A percentile compares a stretch with the other conserved stretches of the same genome.
phyloP scores from a whole-genome alignment of 1,284 basidiomycete species.

The Porogramme epimiltina region DNA sequence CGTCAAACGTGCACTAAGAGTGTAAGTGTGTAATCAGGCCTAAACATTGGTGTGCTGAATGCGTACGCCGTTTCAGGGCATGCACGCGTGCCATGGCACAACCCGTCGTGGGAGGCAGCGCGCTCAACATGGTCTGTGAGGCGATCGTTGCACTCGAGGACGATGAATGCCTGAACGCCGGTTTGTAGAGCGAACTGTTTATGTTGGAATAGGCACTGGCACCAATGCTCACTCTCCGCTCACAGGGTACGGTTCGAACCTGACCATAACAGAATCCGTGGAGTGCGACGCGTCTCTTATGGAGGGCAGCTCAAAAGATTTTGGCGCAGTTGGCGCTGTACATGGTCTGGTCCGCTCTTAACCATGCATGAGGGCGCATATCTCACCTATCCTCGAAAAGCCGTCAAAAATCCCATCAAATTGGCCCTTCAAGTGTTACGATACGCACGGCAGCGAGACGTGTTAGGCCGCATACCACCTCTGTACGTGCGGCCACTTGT shows the following conservation, averaged over 20 bases:
- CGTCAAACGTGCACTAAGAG: conserved; percentile 54
- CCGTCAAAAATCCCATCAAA: conserved; percentile 67
- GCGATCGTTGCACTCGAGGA: conserved; percentile 64
- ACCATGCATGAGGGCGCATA: background rate
- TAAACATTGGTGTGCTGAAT: no score
- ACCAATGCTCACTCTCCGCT: no score
- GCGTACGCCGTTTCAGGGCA: conserved; percentile 38
- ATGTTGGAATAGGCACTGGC: no score
- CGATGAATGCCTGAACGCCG: conserved; percentile 65
- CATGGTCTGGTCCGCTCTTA: conserved; percentile 40
- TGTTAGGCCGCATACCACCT: conserved; percentile 66
- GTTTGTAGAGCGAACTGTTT: no score
- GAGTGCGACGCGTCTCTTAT: conserved; percentile 81
- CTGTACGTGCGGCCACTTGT: conserved; percentile 42
- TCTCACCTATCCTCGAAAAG: conserved; percentile 32
- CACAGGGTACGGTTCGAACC: conserved; percentile 72
- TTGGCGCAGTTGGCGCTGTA: conserved; percentile 72
- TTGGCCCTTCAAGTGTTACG: conserved; percentile 58
- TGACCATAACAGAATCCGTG: conserved; percentile 66
- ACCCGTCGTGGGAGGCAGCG: conserved; percentile 20
- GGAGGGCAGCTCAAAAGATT: conserved; percentile 51
- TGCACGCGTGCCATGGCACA: conserved; percentile 40
- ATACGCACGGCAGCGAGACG: conserved; percentile 48
- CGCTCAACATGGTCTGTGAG: conserved; percentile 48
- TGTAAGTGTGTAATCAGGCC: conserved; percentile 42